phyloP scores from a whole-genome alignment of 345 rosid genomes.

The Microcos paniculata region DNA sequence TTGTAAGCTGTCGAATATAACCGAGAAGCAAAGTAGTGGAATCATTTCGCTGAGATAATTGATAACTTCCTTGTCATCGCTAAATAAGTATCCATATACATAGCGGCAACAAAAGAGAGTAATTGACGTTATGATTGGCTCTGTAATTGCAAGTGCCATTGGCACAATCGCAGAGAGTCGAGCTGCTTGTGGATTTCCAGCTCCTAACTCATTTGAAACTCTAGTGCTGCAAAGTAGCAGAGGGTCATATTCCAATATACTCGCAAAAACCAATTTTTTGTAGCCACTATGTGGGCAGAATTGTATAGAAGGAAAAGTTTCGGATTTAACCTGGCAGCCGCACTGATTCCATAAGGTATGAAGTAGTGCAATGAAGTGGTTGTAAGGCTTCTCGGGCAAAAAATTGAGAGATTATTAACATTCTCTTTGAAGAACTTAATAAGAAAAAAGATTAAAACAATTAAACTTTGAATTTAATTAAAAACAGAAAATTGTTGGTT shows the following conservation, averaged over 20 bases:
- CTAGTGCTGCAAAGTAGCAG: constrained; percentile 27
- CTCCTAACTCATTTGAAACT: constrained; percentile 55
- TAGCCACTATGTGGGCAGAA: neutral
- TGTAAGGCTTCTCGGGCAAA: constrained; percentile 36
- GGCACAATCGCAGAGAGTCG: constrained; percentile 22
- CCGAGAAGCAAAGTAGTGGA: constrained; percentile 38
- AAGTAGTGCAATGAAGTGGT: constrained; percentile 35
- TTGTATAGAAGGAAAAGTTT: neutral
- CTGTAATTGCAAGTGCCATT: constrained; percentile 20
- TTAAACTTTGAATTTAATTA: neutral
- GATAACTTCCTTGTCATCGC: constrained; percentile 39
- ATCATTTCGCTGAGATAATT: constrained; percentile 29
- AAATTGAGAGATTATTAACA: neutral
- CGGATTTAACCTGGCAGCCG: constrained; percentile 47
- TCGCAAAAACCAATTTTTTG: neutral
- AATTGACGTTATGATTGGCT: constrained; percentile 23
- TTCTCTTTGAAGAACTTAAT: neutral
- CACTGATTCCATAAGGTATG: constrained; percentile 46
- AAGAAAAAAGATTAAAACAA: too few species aligned
- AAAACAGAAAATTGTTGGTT: neutral
- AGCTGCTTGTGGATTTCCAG: constrained; percentile 39
- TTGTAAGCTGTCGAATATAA: constrained; percentile 40
- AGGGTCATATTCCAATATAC: neutral
- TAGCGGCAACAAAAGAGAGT: constrained; percentile 26
- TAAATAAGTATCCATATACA: constrained; percentile 38